Evolutionary conservation across 768 basidiomycete genomes (phyloP), one percentile per base, ranked within the genome.

Genomic region (Cystofilobasidium macerans): DNA sequence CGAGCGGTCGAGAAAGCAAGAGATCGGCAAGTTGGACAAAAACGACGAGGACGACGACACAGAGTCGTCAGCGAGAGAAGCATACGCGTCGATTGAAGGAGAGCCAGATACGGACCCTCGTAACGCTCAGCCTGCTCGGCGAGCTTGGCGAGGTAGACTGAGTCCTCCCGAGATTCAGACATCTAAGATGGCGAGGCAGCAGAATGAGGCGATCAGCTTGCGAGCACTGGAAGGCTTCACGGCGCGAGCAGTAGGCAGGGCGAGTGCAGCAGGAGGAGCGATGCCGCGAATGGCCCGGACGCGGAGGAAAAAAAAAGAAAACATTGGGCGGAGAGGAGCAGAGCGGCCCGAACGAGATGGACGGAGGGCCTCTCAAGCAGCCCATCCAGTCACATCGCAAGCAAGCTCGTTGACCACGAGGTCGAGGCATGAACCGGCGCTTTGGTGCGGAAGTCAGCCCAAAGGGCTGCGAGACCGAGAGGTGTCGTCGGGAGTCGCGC

Each of bases 61-160:
- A n/a, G n/a, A 7, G 13, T 20, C 13, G 45, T 47, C 45, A 47
- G 45, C 4, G 51, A 54, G 30, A 32, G 5, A 20, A 4, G 51
- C 9, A 5, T 20, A 54, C 18, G n/a, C 28, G 51, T n/a, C 51
- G 51, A 5, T 32, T 26, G 24, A 28, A 53, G 1, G 36, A 48
- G 16, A 53, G 45, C 30, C 3, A 43, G 13, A 22, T 43, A 74
- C 75, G 71, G 51, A 87, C 93, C 93, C 82, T 97, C 93, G 78
- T 97, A 98, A 59, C 94, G 93, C 84, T 98, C 93, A 74, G 94
- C 94, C 82, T 97, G 92, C 82, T 97, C 92, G 77, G 91, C 90
- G 82, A 97, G 91, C 89, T 98, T 98, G 81, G 94, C 93, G 80
- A 95, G 92, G 84, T 97, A 98, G 80, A 98, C 93, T 74, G 87